Evolutionary conservation across 345 rosid species (phyloP), one percentile per base, ranked within the genome.

Genomic region (Cardamine chenopodiifolia): DNA sequence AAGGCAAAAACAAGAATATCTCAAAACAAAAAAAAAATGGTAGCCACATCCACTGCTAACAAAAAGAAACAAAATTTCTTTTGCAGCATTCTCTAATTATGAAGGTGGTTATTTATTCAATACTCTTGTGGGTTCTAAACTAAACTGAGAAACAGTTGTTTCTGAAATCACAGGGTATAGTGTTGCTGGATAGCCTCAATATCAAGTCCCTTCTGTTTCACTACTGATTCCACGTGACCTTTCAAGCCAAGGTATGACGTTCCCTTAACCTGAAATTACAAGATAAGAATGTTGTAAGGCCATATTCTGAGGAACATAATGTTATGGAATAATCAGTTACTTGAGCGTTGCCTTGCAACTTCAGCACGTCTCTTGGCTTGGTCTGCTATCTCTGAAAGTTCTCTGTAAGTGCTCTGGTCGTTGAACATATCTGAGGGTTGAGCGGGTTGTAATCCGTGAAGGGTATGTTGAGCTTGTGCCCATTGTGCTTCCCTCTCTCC

Each of bases 211-310:
- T 93, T 93, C 70, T 91, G 94, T 68, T 89, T 91, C 81, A 93
- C 97, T 17, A 93, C 97, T 7, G 97, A 93, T 79, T 91, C 98
- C 17, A 91, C 94, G 49, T 91, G 98, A 1, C 97, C 94, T 85
- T 93, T 91, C 23, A 93, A 89, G 0, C 89, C 23, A 93, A 89
- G 0, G 97, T 91, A 49, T 91, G 96, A 56, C 90, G 86, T 82
- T 93, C 98, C 74, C 97, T 86, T 70, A 89, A 79, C 91, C 97
- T 92, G 83, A 37, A 54, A 44, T 35, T 22, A 55, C n/a, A 63
- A 54, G 18, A 35, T 1, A 57, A 20, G 19, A 40, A 39, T 20
- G 23, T 8, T 47, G 40, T 54, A 14, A 69, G 42, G 11, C 26
- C 68, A 37, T 65, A 31, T 65, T 65, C 72, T 37, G 25, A 64